Percentiles rank a stretch among this genome's conserved stretches.
Evolutionary conservation across 2,329 filamentous ascomycete species (phyloP).

Genomic region (Dendryphion nanum): DNA sequence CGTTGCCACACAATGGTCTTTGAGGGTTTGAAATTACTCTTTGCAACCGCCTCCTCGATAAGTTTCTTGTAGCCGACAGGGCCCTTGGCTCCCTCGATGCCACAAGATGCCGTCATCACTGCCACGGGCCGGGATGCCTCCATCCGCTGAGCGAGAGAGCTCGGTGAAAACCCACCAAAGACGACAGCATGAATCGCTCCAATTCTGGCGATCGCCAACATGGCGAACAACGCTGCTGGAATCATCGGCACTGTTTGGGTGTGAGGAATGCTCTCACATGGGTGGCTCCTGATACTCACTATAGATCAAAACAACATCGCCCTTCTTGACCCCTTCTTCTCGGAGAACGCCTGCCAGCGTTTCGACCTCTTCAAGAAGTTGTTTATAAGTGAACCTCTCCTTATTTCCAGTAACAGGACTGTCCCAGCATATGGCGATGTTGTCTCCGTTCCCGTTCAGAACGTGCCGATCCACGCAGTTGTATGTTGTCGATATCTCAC

Average conservation of each 20-base stretch:
- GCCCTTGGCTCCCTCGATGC: conserved; percentile 82
- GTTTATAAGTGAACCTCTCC: conserved; percentile 69
- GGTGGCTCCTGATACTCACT: conserved; percentile 64
- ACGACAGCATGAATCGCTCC: conserved; percentile 90
- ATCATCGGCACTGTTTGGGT: conserved; percentile 99
- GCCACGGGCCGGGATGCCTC: conserved; percentile 73
- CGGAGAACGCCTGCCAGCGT: conserved; percentile 76
- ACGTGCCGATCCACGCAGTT: conserved; percentile 92
- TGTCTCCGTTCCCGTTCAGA: conserved; percentile 66
- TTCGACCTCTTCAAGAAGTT: conserved; percentile 78
- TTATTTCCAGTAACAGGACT: conserved; percentile 77
- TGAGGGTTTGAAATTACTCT: conserved; percentile 68
- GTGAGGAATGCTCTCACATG: too few species aligned
- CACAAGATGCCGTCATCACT: conserved; percentile 86
- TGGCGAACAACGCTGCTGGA: conserved; percentile 80
- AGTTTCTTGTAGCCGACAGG: conserved; percentile 72
- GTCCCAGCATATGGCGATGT: conserved; percentile 80
- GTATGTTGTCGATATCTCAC: conserved; percentile 86
- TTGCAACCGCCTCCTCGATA: conserved; percentile 68
- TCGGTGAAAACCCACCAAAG: conserved; percentile 85
- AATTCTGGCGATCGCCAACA: conserved; percentile 75
- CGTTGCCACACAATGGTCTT: conserved; percentile 83
- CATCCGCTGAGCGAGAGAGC: conserved; percentile 82
- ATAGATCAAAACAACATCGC: conserved; percentile 87
- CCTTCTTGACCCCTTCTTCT: conserved; percentile 77